Percentiles rank a stretch among this genome's conserved stretches.
Conservation (phyloP, 192 early-diverging fungal genomes). For the Funneliformis geosporum region DNA sequence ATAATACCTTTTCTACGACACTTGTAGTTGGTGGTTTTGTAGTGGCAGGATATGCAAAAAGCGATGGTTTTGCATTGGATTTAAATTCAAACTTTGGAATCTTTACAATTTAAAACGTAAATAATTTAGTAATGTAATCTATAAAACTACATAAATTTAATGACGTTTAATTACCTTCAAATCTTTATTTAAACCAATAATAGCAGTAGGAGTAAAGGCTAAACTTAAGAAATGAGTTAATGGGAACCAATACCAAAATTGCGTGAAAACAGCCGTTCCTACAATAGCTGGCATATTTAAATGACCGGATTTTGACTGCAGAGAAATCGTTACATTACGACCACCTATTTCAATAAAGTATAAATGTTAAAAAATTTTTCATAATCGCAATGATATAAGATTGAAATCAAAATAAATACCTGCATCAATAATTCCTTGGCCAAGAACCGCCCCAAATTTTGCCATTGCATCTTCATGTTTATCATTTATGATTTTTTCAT, state of each 20-base stretch:
- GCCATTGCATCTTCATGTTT: conserved; percentile 92
- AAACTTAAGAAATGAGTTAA: conserved; percentile 93
- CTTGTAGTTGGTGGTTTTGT: conserved; percentile 80
- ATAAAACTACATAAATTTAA: neutral
- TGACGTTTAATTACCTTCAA: conserved; percentile 55
- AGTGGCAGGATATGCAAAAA: conserved; percentile 92
- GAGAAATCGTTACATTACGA: conserved; percentile 94
- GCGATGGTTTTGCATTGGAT: conserved; percentile 82
- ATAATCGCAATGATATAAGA: neutral
- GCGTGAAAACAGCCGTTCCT: conserved; percentile 98
- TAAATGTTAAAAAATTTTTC: neutral
- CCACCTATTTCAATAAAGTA: conserved; percentile 59
- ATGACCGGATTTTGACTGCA: conserved; percentile 85
- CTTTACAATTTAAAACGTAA: conserved; percentile 31
- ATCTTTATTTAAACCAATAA: conserved; percentile 93
- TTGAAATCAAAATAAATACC: conserved; percentile 45
- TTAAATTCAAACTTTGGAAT: conserved; percentile 84
- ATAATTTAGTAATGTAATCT: neutral
- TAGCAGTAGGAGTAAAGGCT: conserved; percentile 91
- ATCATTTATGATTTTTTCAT: conserved; percentile 83
- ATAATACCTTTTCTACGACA: conserved; percentile 71
- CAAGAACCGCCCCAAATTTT: conserved; percentile 93
- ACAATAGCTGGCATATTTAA: conserved; percentile 94
- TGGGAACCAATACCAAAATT: conserved; percentile 99
- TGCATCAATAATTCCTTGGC: conserved; percentile 98